Evolutionary conservation across 2,329 filamentous ascomycete genomes (phyloP).

Genomic region (Aspergillus caelatus): DNA sequence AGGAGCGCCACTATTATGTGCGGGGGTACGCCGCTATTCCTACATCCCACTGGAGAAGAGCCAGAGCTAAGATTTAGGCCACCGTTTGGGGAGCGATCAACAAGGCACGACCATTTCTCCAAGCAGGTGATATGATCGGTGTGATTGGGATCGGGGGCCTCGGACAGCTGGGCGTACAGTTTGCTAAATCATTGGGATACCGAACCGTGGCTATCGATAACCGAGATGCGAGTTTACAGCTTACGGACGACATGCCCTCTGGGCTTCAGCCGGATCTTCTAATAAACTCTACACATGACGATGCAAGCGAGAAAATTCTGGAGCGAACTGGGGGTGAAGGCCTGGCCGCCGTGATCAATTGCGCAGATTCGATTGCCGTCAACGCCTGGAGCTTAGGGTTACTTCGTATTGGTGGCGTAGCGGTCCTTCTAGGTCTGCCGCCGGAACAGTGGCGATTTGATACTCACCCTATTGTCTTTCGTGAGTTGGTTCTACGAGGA

Average conservation of each 20-base stretch:
- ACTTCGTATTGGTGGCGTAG: conserved; percentile 7
- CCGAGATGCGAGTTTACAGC: conserved; percentile 5
- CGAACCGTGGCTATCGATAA: conserved; percentile 16
- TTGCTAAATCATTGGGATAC: conserved; percentile 14
- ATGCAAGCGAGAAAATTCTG: conserved; percentile 6
- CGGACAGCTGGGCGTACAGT: conserved; percentile 17
- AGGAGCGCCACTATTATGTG: conserved; percentile 18
- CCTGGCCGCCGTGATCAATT: conserved; percentile 13
- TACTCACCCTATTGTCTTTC: conserved; percentile 10
- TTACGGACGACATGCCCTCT: background rate
- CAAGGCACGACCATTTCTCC: conserved; percentile 1
- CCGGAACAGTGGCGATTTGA: conserved; percentile 13
- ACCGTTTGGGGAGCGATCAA: conserved; percentile 12
- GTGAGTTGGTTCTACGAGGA: conserved; percentile 12
- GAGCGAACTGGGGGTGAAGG: conserved; percentile 2
- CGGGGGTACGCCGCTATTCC: conserved; percentile 9
- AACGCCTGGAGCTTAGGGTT: conserved; percentile 14
- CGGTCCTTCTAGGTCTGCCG: conserved; percentile 12
- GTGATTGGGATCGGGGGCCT: conserved; percentile 17
- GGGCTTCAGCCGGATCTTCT: background rate
- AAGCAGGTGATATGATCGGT: conserved; percentile 4
- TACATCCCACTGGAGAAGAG: too few species aligned
- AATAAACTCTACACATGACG: background rate
- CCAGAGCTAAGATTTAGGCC: conserved; percentile 3
- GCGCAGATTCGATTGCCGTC: conserved; percentile 6